Conservation (phyloP, 2,329 filamentous ascomycete species). For the Decorospora gaudefroyi region DNA sequence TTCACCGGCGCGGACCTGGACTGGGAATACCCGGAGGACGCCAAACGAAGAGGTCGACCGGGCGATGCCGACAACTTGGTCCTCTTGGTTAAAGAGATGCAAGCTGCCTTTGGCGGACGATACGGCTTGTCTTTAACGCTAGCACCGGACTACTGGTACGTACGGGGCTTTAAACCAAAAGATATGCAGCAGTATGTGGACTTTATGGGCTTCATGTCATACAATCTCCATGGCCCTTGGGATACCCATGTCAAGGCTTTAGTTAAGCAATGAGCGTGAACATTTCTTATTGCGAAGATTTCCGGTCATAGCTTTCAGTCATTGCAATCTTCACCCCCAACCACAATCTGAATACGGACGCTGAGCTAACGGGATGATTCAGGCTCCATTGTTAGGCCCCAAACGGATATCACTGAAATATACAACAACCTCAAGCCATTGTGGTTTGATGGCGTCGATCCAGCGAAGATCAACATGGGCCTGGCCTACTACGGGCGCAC, state of each 20-base stretch:
- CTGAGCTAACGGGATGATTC: no score
- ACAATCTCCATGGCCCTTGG: constrained; percentile 24
- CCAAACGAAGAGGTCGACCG: constrained; percentile 43
- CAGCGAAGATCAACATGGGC: constrained; percentile 52
- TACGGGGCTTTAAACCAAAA: constrained; percentile 36
- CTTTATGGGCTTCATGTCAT: constrained; percentile 24
- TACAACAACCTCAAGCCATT: constrained; percentile 48
- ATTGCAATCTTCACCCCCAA: no score
- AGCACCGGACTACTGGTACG: constrained; percentile 32
- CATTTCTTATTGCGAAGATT: no score
- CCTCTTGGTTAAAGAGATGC: constrained; percentile 22
- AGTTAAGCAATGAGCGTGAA: no score
- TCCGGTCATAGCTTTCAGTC: no score
- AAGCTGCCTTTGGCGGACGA: constrained; percentile 10
- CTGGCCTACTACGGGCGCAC: constrained; percentile 52
- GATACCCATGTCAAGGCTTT: constrained; percentile 42
- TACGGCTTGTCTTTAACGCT: constrained; percentile 35
- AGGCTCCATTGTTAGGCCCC: constrained; percentile 13
- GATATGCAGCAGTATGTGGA: constrained; percentile 47
- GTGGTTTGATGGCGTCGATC: constrained; percentile 52
- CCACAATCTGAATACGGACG: no score
- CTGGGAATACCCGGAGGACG: constrained; percentile 47
- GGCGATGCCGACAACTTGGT: constrained; percentile 40
- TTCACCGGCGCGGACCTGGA: constrained; percentile 55
- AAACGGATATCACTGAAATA: constrained; percentile 56